Conservation (phyloP, 2,329 filamentous ascomycete genomes). For the Colletotrichum trifolii region DNA sequence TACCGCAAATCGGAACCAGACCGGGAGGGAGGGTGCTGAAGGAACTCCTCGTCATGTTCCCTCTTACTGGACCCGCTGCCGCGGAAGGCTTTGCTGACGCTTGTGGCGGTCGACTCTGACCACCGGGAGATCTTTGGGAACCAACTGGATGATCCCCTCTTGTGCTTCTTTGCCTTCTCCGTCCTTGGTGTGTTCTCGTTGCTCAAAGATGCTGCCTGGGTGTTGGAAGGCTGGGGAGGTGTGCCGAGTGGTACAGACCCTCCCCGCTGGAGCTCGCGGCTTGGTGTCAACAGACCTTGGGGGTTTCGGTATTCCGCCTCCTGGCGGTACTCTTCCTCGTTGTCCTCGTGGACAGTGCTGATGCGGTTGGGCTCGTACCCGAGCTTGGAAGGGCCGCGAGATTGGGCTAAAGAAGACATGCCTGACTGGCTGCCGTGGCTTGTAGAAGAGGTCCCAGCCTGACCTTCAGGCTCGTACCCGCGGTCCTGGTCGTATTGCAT, state of each 20-base stretch:
- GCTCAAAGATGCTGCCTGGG: slow-evolving; percentile 64
- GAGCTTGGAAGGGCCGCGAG: slow-evolving; percentile 57
- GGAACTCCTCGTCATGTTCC: slow-evolving; percentile 71
- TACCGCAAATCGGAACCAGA: slow-evolving; percentile 82
- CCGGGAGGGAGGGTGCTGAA: slow-evolving; percentile 71
- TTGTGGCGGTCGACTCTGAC: slow-evolving; percentile 96
- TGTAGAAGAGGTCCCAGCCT: slow-evolving; percentile 76
- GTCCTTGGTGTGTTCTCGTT: slow-evolving; percentile 83
- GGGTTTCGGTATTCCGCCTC: slow-evolving; percentile 52
- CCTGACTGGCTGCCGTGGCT: slow-evolving; percentile 81
- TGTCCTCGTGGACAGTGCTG: slow-evolving; percentile 87
- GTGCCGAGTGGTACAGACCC: slow-evolving; percentile 67
- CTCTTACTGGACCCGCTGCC: slow-evolving; percentile 69
- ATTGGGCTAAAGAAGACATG: slow-evolving; percentile 72
- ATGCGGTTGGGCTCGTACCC: slow-evolving; percentile 73
- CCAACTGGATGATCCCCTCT: slow-evolving; percentile 80
- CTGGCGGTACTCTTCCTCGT: slow-evolving; percentile 78
- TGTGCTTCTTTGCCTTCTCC: slow-evolving; percentile 87
- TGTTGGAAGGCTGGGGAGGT: slow-evolving; percentile 63
- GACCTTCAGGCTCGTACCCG: slow-evolving; percentile 87
- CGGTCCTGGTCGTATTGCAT: slow-evolving; percentile 74
- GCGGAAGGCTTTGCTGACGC: slow-evolving; percentile 81
- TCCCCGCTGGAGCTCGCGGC: slow-evolving; percentile 57
- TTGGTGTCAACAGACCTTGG: slow-evolving; percentile 66
- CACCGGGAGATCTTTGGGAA: slow-evolving; percentile 96